These are phyloP conservation scores for Boletellus sp. DNA, from an alignment of 768 basidiomycete genomes.

Conservation along the genomic window DNA sequence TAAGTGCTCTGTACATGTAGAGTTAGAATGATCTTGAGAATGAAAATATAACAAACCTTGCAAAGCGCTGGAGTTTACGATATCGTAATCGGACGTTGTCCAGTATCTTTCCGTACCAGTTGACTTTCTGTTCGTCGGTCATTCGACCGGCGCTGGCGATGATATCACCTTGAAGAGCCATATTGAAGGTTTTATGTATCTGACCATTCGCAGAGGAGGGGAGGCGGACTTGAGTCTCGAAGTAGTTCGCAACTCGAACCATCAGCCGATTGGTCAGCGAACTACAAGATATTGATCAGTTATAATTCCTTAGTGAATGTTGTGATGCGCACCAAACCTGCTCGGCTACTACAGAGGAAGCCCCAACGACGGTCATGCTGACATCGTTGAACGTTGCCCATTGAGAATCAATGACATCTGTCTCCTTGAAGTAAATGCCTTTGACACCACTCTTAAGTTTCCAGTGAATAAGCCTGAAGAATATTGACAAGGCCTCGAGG, in stretches of 20 bases:
- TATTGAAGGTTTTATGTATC: conserved; percentile 27
- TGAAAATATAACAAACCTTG: conserved; percentile 50
- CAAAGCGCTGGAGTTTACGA: conserved; percentile 91
- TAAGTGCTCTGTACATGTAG: conserved; percentile 48
- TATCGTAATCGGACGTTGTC: conserved; percentile 90
- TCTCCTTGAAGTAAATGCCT: conserved; percentile 95
- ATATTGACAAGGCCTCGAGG: conserved; percentile 78
- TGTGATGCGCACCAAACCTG: conserved; percentile 74
- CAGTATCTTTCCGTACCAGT: conserved; percentile 90
- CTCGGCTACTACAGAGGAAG: conserved; percentile 89
- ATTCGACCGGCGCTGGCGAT: conserved; percentile 44
- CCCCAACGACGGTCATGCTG: conserved; percentile 80
- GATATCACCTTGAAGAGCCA: conserved; percentile 36
- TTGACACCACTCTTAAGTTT: conserved; percentile 91
- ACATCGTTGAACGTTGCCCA: conserved; percentile 95
- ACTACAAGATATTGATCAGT: conserved; percentile 38
- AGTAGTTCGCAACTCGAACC: conserved; percentile 89
- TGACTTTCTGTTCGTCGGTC: conserved; percentile 77
- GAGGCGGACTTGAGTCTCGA: conserved; percentile 88
- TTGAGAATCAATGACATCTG: conserved; percentile 94
- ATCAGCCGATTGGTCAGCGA: conserved; percentile 90
- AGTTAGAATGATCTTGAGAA: conserved; percentile 2
- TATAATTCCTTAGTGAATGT: background rate
- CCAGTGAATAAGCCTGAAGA: conserved; percentile 94
- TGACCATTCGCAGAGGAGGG: conserved; percentile 45